Percentiles rank a stretch among this genome's conserved stretches.
Evolutionary conservation across 2,329 filamentous ascomycete genomes (phyloP).

Genomic region (Emmonsiellopsis sp.): DNA sequence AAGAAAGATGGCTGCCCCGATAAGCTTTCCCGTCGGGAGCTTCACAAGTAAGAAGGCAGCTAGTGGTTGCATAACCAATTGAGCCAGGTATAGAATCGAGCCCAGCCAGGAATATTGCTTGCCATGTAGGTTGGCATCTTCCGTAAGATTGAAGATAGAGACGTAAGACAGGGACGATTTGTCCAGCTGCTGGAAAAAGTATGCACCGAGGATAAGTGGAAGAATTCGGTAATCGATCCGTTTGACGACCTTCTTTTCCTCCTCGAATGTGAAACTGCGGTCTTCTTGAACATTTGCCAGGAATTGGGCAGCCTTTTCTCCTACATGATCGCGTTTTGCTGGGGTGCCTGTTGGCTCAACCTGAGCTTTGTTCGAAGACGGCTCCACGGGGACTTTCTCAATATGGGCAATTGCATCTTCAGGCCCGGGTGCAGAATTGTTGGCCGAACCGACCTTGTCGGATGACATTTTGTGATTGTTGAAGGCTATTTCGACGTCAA

Average conservation of each 20-base stretch:
- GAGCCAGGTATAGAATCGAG: constrained; percentile 52
- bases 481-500: background rate
- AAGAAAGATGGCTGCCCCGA: constrained; percentile 42
- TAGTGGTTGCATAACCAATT: constrained; percentile 50
- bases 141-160: constrained; percentile 42
- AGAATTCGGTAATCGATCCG: constrained; percentile 44
- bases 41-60: constrained; percentile 46
- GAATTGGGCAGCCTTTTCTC: constrained; percentile 40
- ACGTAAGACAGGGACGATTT: constrained; percentile 36
- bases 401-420: constrained; percentile 17
- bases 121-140: constrained; percentile 40
- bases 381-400: constrained; percentile 5
- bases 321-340: background rate
- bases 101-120: constrained; percentile 51
- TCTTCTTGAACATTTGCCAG: constrained; percentile 32
- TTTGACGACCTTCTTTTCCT: constrained; percentile 31
- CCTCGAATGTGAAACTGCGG: constrained; percentile 39
- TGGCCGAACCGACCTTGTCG: background rate
- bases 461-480: background rate
- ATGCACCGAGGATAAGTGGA: constrained; percentile 45
- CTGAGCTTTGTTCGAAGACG: background rate
- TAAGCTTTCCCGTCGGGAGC: constrained; percentile 47
- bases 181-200: constrained; percentile 52
- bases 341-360: background rate
- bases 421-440: background rate